A percentile compares a stretch with the other conserved stretches of the same genome.
These are phyloP conservation scores for Eimeria maxima DNA, from an alignment of 169 alveolate species.

Conservation along the genomic window DNA sequence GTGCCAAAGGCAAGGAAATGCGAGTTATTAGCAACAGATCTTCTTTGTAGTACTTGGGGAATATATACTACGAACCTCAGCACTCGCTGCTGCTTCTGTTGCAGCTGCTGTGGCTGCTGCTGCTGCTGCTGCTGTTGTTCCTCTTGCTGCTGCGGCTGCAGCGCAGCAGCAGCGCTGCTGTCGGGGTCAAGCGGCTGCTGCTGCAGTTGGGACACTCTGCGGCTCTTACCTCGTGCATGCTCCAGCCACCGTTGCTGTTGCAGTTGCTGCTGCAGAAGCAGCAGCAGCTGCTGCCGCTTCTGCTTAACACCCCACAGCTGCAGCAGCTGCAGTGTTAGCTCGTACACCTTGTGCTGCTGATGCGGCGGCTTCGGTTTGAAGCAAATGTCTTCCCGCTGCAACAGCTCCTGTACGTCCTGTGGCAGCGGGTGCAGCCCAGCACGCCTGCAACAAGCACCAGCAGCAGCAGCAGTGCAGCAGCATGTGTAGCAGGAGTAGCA, in stretches of 20 bases:
- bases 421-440: constrained; percentile 8
- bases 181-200: constrained; percentile 7
- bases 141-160: too few species aligned
- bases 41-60: background rate
- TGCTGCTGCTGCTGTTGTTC: too few species aligned
- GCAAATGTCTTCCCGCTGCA: background rate
- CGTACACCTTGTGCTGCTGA: background rate
- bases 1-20: constrained; percentile 4
- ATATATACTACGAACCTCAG: constrained; percentile 3
- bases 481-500: background rate
- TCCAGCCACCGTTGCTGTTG: background rate
- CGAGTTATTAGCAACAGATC: background rate
- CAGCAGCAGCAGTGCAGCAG: background rate
- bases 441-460: background rate
- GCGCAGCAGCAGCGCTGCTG: background rate
- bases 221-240: background rate
- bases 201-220: background rate
- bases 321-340: constrained; percentile 6
- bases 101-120: too few species aligned
- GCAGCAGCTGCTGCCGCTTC: background rate
- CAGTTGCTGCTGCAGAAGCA: background rate
- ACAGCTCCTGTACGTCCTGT: background rate
- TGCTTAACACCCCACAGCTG: too few species aligned
- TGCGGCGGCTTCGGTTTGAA: background rate
- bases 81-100: constrained; percentile 2